Base-by-base conservation (phyloP, 1,139 yeast species). In the Zhuliangozyma parablackwelliae region DNA sequence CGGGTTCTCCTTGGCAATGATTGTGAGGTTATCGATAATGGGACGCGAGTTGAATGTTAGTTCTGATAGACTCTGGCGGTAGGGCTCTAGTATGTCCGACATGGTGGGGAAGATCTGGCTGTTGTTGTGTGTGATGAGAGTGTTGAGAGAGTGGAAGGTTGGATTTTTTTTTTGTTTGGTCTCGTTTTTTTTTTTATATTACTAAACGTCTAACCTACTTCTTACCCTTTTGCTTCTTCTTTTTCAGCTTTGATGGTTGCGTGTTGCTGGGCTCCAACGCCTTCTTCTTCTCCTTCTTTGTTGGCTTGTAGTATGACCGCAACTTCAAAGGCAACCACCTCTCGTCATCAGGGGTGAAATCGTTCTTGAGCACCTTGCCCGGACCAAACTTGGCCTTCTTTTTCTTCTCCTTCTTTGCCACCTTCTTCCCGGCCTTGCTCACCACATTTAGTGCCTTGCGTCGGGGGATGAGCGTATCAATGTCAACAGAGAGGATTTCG, bases 311-410 rank as follows among this genome's bases (percentile, higher is more conserved):
- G 49, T 82, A 80, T 6, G 89, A 77, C 59, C 97, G 77, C 56
- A 89, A 92, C 53, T 80, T 82, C 72, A 85, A 54, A 25, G 97
- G 95, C 37, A 89, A 63, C 97, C 97, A 90, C 63, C 97, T 80
- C 58, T 90, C 97, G 26, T 53, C 53, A 44, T 71, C 75, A 36
- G 69, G 51, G 12, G 38, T 47, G 27, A 63, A 51, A 24, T 51
- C 57, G 6, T 66, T 61, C 40, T 62, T 60, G 32, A 64, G 31
- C 2, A 59, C 54, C 49, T 69, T 75, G 48, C 52, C 50, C 24
- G 64, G 45, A 30, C 73, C 65, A 44, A 70, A 69, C 42, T 57
- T 63, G 7, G 73, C 59, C 34, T 50, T 51, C 27, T 50, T 53
- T 13, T 46, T 36, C 47, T 54, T 48, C 21, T 32, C 26, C 31